Evolutionary conservation across 2,329 filamentous ascomycete species (phyloP), one percentile per base, ranked within the genome.

Genomic region (Paracorniculantispora psalliotae): DNA sequence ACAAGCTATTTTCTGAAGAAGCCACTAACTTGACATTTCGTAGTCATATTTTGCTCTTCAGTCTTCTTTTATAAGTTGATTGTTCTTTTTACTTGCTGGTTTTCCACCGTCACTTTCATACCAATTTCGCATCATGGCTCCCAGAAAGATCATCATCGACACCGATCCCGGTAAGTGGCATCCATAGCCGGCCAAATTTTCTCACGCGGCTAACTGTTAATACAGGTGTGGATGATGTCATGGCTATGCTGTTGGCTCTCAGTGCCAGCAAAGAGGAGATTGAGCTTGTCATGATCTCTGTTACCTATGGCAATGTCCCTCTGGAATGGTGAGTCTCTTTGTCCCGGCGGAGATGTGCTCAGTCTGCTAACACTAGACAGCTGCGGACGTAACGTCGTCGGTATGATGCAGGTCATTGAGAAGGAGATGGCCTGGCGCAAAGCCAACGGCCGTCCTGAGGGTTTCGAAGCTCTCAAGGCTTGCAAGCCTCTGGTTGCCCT

Each of bases 291-390:
- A 82, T 97, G 73, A 81, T 99, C 59, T 96, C 92, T 1, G 82
- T 97, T 61, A 96, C 92, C 1, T 97, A 94, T 72, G 94, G 94
- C 59, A 99, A 99, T 70, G 90, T 97, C 23, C 86, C 92, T 65
- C 85, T 96, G 17, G 81, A 92, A 63, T 92, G 86, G 89, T 91
- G 72, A 61, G 76, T 64, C 47, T 26, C 25, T 15, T 1, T 33
- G 25, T 39, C 4, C 4, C 10, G 21, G 19, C 21, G 23, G 17
- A 12, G 2, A 13, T 21, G 8, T 53, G 65, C 26, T 66, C 26
- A 7, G 25, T 28, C 0, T 19, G 21, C 21, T 59, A 21, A 59
- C 28, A 21, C 8, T 4, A 13, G 15, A 8, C 41, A 92, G 89
- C 72, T 97, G 92, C 67, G 80, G 97, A 53, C 86, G 89, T 53